phyloP scores from a whole-genome alignment of 345 rosid species.

The Ceriops zippeliana region DNA sequence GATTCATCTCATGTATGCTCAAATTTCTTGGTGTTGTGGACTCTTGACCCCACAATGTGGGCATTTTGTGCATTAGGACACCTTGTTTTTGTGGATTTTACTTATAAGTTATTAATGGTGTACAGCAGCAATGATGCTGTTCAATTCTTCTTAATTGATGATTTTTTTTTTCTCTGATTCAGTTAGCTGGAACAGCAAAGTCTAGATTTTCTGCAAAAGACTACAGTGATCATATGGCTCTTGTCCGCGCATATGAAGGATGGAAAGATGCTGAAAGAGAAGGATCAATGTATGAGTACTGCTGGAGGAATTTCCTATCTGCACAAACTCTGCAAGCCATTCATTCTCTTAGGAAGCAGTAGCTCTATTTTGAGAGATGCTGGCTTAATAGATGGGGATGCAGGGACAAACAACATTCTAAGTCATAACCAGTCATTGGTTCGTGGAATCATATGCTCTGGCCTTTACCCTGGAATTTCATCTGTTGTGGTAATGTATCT shows the following conservation, averaged over 20 bases:
- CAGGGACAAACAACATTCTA: constrained; percentile 60
- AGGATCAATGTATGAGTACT: constrained; percentile 90
- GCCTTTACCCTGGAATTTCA: constrained; percentile 92
- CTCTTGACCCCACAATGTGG: too few relatives aligned
- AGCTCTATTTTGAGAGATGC: constrained; percentile 82
- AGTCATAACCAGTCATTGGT: constrained; percentile 88
- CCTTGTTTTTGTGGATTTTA: not conserved
- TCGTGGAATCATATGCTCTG: constrained; percentile 92
- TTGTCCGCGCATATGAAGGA: constrained; percentile 98
- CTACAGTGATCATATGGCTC: constrained; percentile 99
- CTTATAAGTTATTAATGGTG: not conserved
- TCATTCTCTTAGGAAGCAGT: constrained; percentile 90
- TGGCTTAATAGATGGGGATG: constrained; percentile 63
- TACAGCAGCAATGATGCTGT: not conserved
- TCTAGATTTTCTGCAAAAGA: constrained; percentile 96
- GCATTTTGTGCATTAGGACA: too few relatives aligned
- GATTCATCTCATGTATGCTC: not conserved
- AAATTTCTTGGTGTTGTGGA: not conserved
- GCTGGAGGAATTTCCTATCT: constrained; percentile 97
- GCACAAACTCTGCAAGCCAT: constrained; percentile 95
- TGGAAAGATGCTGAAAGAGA: constrained; percentile 98
- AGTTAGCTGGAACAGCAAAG: constrained; percentile 95
- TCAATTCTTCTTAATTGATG: constrained; percentile 4
- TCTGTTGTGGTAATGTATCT: constrained; percentile 74
- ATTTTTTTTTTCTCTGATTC: constrained; percentile 21